phyloP scores from a whole-genome alignment of 1,284 basidiomycete species.

The Athelia sp. region DNA sequence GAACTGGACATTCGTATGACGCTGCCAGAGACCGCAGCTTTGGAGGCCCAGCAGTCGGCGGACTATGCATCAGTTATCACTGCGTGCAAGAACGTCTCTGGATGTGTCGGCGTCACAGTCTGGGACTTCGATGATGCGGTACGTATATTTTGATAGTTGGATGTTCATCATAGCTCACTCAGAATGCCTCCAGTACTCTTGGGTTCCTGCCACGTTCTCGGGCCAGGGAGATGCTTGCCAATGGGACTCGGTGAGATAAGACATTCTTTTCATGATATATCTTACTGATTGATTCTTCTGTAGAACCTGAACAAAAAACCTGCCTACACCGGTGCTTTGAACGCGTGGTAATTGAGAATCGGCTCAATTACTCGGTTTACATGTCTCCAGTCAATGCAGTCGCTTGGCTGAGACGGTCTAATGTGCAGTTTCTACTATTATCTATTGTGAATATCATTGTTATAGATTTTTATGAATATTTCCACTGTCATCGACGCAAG shows the following conservation, averaged over 20 bases:
- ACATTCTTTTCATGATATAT: too few relatives aligned
- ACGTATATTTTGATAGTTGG: too few relatives aligned
- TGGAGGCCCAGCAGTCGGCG: constrained; percentile 42
- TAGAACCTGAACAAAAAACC: constrained; percentile 15
- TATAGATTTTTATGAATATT: too few relatives aligned
- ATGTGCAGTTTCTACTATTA: too few relatives aligned
- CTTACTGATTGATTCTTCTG: neutral
- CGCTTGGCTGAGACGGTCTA: too few relatives aligned
- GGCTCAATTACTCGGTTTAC: too few relatives aligned
- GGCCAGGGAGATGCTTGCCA: constrained; percentile 18
- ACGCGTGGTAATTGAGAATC: too few relatives aligned
- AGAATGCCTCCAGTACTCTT: too few relatives aligned
- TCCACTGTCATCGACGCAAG: too few relatives aligned
- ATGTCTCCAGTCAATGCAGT: too few relatives aligned
- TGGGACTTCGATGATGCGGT: constrained; percentile 42
- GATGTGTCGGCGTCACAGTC: constrained; percentile 40
- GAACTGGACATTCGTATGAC: constrained; percentile 52
- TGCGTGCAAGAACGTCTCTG: constrained; percentile 36
- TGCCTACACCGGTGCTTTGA: constrained; percentile 10
- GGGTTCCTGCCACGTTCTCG: too few relatives aligned
- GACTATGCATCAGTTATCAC: constrained; percentile 41
- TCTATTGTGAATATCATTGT: too few relatives aligned
- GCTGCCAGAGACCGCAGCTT: constrained; percentile 40
- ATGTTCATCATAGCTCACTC: constrained; percentile 1
- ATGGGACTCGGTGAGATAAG: constrained; percentile 12